Base-by-base conservation (phyloP, 129 eudicot species). In the Flaveria trinervia region DNA sequence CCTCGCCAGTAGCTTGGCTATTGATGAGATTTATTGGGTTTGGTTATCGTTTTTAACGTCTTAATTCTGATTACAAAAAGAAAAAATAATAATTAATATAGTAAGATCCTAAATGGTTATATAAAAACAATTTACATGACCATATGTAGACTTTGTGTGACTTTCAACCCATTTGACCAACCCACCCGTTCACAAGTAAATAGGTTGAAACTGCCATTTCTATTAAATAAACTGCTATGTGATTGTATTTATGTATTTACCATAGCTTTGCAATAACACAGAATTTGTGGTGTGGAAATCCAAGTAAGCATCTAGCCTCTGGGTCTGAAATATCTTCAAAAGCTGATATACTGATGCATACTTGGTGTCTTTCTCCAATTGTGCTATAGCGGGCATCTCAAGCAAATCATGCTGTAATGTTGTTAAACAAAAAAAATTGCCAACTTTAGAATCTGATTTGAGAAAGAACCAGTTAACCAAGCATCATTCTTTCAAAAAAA, bases 281-380 rank as follows among this genome's bases (percentile, higher is more conserved):
- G 96, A 83, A 83, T 93, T 87, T 74, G 93, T 82, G 20, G 90
- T 68, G 45, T 93, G 83, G 73, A 93, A 90, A 46, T 80, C 92
- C 80, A 89, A 52, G 76, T 90, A 91, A 2, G 91, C 85, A 30
- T 83, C 88, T 65, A 91, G 85, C 79, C 88, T 88, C 79, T 84
- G 81, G 51, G 93, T 89, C 72, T 89, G 80, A 75, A 87, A 87
- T 56, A 93, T 87, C 76, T 84, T 87, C 48, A 91, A 82, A 81
- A 91, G 96, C 78, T 88, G 91, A 86, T 87, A 88, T 10, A 85
- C 68, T 8, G 74, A 71, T 25, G 84, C 90, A 86, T 88, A 80
- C 77, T 85, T 87, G 10, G 90, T 56, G 75, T 93, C 98, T 56
- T 89, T 93, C 90, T 93, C 98, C 82, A 93, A 78, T 70, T 93